Percentiles rank a stretch among this genome's conserved stretches.
Evolutionary conservation across 768 basidiomycete genomes (phyloP).

Genomic region (Hydnomerulius pinastri): DNA sequence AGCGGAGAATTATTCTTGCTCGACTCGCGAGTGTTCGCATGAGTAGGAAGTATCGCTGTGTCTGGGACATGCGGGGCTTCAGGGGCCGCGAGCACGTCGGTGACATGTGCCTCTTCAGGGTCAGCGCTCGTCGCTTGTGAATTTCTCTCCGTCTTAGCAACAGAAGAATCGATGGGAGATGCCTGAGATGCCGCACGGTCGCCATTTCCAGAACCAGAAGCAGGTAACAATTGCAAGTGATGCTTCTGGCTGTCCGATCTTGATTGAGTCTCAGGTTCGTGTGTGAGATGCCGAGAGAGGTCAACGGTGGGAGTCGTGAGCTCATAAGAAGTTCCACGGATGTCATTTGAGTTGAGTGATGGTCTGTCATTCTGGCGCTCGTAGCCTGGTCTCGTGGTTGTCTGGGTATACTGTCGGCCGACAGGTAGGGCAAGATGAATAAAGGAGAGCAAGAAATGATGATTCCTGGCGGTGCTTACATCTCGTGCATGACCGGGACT

Average conservation of each 20-base stretch:
- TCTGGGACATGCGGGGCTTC: constrained; percentile 12
- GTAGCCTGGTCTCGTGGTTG: constrained; percentile 21
- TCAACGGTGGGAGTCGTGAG: constrained; percentile 20
- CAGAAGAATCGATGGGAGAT: constrained; percentile 12
- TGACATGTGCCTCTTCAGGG: constrained; percentile 22
- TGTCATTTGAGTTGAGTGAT: constrained; percentile 20
- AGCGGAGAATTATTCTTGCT: constrained; percentile 12
- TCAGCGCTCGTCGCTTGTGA: constrained; percentile 17
- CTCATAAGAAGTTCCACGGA: constrained; percentile 32
- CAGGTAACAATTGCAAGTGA: constrained; percentile 21
- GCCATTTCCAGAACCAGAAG: constrained; percentile 25
- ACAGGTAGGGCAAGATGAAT: constrained; percentile 9
- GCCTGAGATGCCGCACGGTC: constrained; percentile 10
- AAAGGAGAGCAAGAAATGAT: not conserved
- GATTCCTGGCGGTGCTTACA: constrained; percentile 40
- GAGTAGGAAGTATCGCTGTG: constrained; percentile 7
- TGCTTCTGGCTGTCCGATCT: constrained; percentile 3
- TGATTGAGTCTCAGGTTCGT: constrained; percentile 7
- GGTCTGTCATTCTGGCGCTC: constrained; percentile 16
- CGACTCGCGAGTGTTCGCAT: constrained; percentile 10
- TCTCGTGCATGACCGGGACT: constrained; percentile 70
- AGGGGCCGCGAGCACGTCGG: constrained; percentile 4
- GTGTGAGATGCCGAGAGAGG: constrained; percentile 12
- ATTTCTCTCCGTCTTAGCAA: constrained; percentile 12
- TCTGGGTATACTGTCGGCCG: constrained; percentile 25